Evolutionary conservation across 805 yeast species (phyloP).

Genomic region (Tetrapisispora namnaoensis): DNA sequence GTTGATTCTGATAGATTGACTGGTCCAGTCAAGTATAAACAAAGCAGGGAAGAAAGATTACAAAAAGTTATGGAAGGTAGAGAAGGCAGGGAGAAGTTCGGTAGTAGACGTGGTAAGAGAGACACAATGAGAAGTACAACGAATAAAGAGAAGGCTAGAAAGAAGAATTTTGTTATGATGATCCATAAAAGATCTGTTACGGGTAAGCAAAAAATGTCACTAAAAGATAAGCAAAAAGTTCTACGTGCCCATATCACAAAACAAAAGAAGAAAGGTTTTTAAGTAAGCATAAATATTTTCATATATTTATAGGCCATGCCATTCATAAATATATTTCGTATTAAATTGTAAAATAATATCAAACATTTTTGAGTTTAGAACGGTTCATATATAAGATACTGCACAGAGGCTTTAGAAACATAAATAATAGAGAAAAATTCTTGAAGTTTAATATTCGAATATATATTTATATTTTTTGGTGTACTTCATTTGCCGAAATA

Average conservation of each 20-base stretch:
- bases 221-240: conserved; percentile 83
- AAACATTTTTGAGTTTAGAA: no score
- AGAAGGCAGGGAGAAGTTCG: conserved; percentile 85
- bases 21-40: conserved; percentile 71
- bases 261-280: conserved; percentile 81
- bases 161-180: conserved; percentile 99
- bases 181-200: conserved; percentile 90
- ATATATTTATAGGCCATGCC: background rate
- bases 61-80: conserved; percentile 84
- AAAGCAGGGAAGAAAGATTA: conserved; percentile 80
- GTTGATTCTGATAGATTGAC: conserved; percentile 72
- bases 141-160: conserved; percentile 89
- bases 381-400: no score
- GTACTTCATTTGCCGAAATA: background rate
- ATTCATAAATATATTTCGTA: background rate
- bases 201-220: conserved; percentile 83
- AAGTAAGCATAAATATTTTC: conserved; percentile 5
- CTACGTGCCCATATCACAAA: conserved; percentile 77
- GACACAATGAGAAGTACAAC: conserved; percentile 80
- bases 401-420: no score
- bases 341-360: background rate
- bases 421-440: background rate
- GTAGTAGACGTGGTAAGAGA: conserved; percentile 76
- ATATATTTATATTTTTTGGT: background rate
- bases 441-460: background rate